Base-by-base conservation (phyloP, 306 rosid species). In the Dalbergia cultrata region DNA sequence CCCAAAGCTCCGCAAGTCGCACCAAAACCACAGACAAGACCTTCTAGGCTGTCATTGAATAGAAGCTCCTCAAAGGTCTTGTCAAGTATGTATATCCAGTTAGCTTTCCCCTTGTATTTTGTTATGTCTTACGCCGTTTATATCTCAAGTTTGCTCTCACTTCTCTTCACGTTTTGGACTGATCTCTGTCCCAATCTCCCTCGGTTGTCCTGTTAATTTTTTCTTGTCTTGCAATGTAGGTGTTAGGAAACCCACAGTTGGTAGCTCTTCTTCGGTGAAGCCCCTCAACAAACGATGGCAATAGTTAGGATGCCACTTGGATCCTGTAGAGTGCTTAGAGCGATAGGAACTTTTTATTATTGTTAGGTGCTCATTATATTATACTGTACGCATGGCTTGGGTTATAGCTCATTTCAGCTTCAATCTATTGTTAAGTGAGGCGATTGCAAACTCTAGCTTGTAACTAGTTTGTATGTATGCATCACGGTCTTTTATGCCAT, bases 261-360 rank as follows among this genome's bases (percentile, higher is more conserved):
- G 90, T 76, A 85, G 94, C 89, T 91, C 97, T 74, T 89, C 95
- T 0, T 82, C 85, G 1, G 70, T n/a, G 56, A 96, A 82, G 88
- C 53, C 91, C 70, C 9, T 33, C 63, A 93, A 88, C 31, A 26
- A 37, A 83, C 84, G 95, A 67, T 93, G 97, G 96, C 90, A 93
- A 80, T 93, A 81, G 86, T 58, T 82, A 74, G 84, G 83, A 76
- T 75, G 66, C 53, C 72, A 35, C 79, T 69, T 52, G 68, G 74
- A 82, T 62, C 78, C 21, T 75, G 82, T 81, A 78, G 80, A 81
- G 63, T 81, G 79, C 44, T 78, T 75, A 34, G 72, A 80, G 85
- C 16, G 34, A 8, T 65, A 69, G 83, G 87, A 83, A 17, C 67
- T 66, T 77, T 39, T 13, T 73, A 86, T 60, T 75, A 22, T 63